Base-by-base conservation (phyloP, 1,284 basidiomycete genomes). In the Rhodofomes roseus region DNA sequence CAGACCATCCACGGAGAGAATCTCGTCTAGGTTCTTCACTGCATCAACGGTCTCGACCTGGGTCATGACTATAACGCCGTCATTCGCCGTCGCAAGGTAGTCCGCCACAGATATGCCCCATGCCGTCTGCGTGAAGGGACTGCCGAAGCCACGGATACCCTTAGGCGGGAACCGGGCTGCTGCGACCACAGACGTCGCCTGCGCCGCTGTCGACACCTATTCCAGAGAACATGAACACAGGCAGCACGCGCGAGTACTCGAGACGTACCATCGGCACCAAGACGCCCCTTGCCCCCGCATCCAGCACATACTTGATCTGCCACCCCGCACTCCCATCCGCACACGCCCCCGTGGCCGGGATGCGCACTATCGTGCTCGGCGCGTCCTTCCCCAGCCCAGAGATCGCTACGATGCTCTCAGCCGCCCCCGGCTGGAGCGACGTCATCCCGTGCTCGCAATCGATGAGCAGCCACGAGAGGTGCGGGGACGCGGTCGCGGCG, bases 231-330 rank as follows among this genome's bases (percentile, higher is more conserved):
- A n/a, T n/a, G n/a, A n/a, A n/a, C n/a, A n/a, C n/a, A n/a, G n/a
- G n/a, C n/a, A n/a, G n/a, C n/a, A n/a, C n/a, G n/a, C n/a, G n/a
- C n/a, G n/a, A n/a, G n/a, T n/a, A n/a, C n/a, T n/a, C n/a, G n/a
- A n/a, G n/a, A 56, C 74, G 55, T 63, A 86, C 84, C 82, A 89
- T 84, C 2, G 87, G 87, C 0, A 88, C 83, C 41, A 89, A 69
- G 11, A 87, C 72, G 2, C 87, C 86, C 39, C 77, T 74, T 18
- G 85, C 86, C 9, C 86, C 85, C 0, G 82, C 82, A 67, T 88
- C 86, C 37, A 88, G 77, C 1, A 81, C 85, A 60, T 84, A 77
- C 72, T 89, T 89, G 70, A 88, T 86, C 70, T 87, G 85, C 85
- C 86, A 87, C 56, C 76, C 76, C 0, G 80, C 81, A 60, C 84